Conservation (phyloP, 1,139 yeast species). For the Saccharomycopsis phalli region DNA sequence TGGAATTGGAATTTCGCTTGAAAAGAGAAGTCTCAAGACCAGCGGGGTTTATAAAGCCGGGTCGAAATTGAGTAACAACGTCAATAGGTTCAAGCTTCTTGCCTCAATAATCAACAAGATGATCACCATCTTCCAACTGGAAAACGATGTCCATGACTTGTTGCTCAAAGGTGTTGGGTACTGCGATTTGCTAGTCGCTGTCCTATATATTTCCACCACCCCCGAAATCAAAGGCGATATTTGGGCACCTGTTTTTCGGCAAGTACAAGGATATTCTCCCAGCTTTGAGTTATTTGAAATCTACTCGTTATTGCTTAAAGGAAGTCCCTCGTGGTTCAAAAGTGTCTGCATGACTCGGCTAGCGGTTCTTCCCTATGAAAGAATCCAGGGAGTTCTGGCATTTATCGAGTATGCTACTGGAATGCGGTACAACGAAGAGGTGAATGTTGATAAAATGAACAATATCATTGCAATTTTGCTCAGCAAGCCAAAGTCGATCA, state of each 20-base stretch:
- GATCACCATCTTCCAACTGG: conserved; percentile 28
- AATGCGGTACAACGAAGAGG: conserved; percentile 60
- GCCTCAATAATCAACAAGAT: conserved; percentile 32
- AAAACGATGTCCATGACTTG: conserved; percentile 47
- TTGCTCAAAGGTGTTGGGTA: conserved; percentile 63
- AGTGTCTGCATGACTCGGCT: conserved; percentile 25
- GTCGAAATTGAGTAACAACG: conserved; percentile 22
- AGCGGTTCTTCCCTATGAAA: conserved; percentile 44
- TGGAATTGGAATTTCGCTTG: conserved; percentile 58
- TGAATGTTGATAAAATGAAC: conserved; percentile 55
- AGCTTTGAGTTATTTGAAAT: conserved; percentile 53
- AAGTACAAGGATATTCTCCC: conserved; percentile 38
- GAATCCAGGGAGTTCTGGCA: conserved; percentile 57
- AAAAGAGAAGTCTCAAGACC: conserved; percentile 35
- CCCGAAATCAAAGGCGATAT: conserved; percentile 25
- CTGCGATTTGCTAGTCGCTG: conserved; percentile 54
- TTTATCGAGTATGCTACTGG: conserved; percentile 74
- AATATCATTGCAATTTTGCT: conserved; percentile 55
- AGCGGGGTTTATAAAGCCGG: conserved; percentile 22
- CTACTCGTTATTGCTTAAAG: conserved; percentile 44
- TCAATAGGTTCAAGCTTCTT: conserved; percentile 26
- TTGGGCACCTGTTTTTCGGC: conserved; percentile 20
- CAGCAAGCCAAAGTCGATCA: conserved; percentile 47
- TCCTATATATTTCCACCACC: conserved; percentile 42
- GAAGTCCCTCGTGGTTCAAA: conserved; percentile 29